A percentile compares a stretch with the other conserved stretches of the same genome.
phyloP scores from a whole-genome alignment of 78 protist genomes.

The Planoprotostelium fungivorum region DNA sequence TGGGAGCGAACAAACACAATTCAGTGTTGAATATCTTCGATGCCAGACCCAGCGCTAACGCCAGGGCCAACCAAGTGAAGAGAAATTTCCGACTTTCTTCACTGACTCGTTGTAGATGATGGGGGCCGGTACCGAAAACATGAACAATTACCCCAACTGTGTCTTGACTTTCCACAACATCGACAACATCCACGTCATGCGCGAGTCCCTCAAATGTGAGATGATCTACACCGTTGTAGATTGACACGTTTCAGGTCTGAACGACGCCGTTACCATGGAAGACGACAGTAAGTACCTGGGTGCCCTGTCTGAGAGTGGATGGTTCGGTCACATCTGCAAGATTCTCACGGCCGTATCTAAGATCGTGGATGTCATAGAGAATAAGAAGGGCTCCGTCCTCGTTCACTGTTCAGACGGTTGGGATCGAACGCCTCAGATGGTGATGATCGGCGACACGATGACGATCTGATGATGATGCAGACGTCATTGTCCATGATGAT shows the following conservation, averaged over 20 bases:
- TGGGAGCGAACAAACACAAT: conserved; percentile 22
- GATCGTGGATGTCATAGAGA: conserved; percentile 30
- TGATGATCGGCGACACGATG: background rate
- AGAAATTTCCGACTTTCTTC: conserved; percentile 63
- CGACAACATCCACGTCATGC: conserved; percentile 84
- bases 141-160: conserved; percentile 52
- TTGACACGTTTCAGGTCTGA: background rate
- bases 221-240: background rate
- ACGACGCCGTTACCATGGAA: background rate
- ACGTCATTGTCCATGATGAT: conserved; percentile 62
- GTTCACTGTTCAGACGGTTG: conserved; percentile 96
- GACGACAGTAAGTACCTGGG: background rate
- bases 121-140: conserved; percentile 44
- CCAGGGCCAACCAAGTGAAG: conserved; percentile 70
- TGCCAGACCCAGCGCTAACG: conserved; percentile 76
- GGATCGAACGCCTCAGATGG: conserved; percentile 91
- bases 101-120: conserved; percentile 6
- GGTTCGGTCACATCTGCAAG: conserved; percentile 42
- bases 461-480: conserved; percentile 9
- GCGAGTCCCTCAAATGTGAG: conserved; percentile 39
- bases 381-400: conserved; percentile 31
- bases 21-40: conserved; percentile 58
- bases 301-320: background rate
- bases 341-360: conserved; percentile 28
- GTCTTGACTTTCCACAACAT: conserved; percentile 61